phyloP scores from a whole-genome alignment of 2,329 filamentous ascomycete genomes.

The Exserohilum turcica region DNA sequence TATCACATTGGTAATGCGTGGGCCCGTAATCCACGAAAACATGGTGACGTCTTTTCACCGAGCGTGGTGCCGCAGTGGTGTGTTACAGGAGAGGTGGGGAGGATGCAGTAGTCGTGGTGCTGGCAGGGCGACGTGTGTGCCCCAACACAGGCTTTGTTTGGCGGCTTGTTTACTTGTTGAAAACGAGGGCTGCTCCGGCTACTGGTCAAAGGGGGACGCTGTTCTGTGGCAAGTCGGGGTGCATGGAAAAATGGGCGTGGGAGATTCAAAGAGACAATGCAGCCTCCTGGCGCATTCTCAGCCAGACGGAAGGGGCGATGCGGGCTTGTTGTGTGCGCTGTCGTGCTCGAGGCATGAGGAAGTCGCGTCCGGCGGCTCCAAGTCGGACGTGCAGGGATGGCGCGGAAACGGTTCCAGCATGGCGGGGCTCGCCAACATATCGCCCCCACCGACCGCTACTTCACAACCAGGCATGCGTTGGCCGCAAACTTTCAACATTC shows the following conservation, averaged over 20 bases:
- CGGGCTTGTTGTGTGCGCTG: slow-evolving; percentile 20
- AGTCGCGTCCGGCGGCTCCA: slow-evolving; percentile 30
- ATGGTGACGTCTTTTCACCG: slow-evolving; percentile 21
- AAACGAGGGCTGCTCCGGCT: slow-evolving; percentile 23
- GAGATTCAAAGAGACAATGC: not conserved
- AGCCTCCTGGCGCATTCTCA: not conserved
- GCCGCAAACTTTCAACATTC: slow-evolving; percentile 28
- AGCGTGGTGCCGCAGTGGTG: not conserved
- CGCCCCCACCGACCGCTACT: slow-evolving; percentile 30
- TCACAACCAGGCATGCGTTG: slow-evolving; percentile 25
- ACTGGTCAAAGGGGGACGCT: slow-evolving; percentile 1
- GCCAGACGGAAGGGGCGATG: slow-evolving; percentile 9
- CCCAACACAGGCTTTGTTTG: slow-evolving; percentile 35
- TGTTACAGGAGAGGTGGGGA: not conserved
- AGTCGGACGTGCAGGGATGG: slow-evolving; percentile 17
- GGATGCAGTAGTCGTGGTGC: not conserved
- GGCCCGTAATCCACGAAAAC: slow-evolving; percentile 49
- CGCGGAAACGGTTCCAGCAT: slow-evolving; percentile 13
- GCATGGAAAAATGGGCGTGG: not conserved
- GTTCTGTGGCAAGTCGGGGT: not conserved
- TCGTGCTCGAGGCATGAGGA: slow-evolving; percentile 15
- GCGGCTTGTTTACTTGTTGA: slow-evolving; percentile 41
- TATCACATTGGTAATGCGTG: slow-evolving; percentile 46
- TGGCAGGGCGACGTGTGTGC: slow-evolving; percentile 5
- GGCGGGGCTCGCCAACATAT: slow-evolving; percentile 31